These are phyloP conservation scores for Sequoia sempervirens DNA, from an alignment of 75 land plant genomes.

Conservation along the genomic window DNA sequence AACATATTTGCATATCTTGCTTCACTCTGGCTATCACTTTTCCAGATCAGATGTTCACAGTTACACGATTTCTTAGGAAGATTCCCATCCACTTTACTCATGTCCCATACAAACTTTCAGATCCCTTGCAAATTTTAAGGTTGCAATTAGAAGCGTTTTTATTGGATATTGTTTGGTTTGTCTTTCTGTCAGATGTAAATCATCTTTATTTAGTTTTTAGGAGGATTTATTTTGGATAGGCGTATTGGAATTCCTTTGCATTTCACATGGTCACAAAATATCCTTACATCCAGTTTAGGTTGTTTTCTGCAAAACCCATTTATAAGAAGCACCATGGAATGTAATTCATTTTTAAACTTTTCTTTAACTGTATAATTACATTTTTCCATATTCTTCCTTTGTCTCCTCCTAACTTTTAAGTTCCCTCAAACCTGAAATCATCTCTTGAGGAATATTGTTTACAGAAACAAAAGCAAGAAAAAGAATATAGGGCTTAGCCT, in stretches of 20 bases:
- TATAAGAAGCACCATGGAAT: not conserved
- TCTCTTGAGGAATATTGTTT: not conserved
- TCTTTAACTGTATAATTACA: not conserved
- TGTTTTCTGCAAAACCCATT: not conserved
- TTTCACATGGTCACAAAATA: not conserved
- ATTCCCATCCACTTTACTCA: not conserved
- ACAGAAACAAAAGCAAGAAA: not conserved
- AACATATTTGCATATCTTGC: conserved; percentile 3
- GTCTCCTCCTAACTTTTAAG: not conserved
- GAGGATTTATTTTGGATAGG: not conserved
- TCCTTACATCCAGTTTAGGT: not conserved
- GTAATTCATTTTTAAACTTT: not conserved
- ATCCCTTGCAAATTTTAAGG: not conserved
- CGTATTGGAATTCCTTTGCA: not conserved
- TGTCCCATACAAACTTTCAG: not conserved
- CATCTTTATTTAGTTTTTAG: not conserved
- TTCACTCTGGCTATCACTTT: not conserved
- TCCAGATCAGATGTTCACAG: not conserved
- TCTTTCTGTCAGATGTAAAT: not conserved
- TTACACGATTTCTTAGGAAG: not conserved
- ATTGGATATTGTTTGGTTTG: not conserved
- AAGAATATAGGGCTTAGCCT: not conserved
- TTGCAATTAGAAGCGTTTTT: not conserved
- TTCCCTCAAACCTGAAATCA: not conserved
- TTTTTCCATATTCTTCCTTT: not conserved